phyloP scores from a whole-genome alignment of 805 yeast genomes.

The Blastobotrys americana region DNA sequence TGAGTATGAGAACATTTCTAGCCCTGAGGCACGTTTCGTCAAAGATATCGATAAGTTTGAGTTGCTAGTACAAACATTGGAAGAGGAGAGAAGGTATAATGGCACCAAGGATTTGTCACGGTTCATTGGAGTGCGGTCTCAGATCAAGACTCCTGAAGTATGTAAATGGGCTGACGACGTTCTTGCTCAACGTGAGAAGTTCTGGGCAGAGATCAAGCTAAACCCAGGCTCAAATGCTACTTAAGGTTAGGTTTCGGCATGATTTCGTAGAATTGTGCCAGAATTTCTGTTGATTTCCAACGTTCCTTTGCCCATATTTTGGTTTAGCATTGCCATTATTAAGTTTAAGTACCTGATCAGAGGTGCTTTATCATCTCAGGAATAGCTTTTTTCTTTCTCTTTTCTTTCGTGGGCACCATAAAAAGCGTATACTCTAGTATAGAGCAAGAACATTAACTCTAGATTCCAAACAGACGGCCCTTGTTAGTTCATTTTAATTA shows the following conservation, averaged over 20 bases:
- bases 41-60: slow-evolving; percentile 90
- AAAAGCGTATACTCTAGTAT: background rate
- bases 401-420: too few species aligned
- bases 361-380: too few species aligned
- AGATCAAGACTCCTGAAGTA: slow-evolving; percentile 67
- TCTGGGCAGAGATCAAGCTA: slow-evolving; percentile 31
- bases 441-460: too few species aligned
- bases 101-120: slow-evolving; percentile 55
- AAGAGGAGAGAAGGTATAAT: slow-evolving; percentile 65
- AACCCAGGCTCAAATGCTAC: too few species aligned
- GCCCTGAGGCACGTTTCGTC: slow-evolving; percentile 78
- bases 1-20: slow-evolving; percentile 80
- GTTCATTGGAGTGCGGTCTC: slow-evolving; percentile 54
- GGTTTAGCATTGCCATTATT: background rate
- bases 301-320: background rate
- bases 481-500: slow-evolving; percentile 16
- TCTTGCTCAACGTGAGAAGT: slow-evolving; percentile 38
- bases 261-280: too few species aligned
- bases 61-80: slow-evolving; percentile 48
- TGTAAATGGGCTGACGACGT: slow-evolving; percentile 59
- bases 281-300: background rate
- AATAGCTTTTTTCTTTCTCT: too few species aligned
- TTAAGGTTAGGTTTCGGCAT: too few species aligned
- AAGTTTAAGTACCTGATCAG: too few species aligned
- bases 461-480: too few species aligned